Evolutionary conservation across 129 eudicot genomes (phyloP).

Genomic region (carrot (Daucus carota)): DNA sequence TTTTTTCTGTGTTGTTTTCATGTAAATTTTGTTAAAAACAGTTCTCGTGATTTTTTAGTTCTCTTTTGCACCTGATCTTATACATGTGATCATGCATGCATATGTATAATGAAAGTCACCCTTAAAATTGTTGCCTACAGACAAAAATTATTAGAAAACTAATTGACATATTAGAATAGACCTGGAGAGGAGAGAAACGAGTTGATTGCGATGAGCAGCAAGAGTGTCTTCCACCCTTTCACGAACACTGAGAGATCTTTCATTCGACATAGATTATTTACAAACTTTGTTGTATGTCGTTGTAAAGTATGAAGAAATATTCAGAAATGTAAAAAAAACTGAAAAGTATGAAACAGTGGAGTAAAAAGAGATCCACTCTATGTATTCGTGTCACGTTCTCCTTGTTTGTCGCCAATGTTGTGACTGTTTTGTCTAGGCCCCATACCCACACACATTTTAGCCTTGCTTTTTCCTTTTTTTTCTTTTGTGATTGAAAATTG

Average conservation of each 20-base stretch:
- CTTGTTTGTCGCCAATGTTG: neutral
- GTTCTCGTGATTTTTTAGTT: neutral
- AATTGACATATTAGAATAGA: neutral
- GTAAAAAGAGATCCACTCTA: neutral
- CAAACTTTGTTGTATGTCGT: neutral
- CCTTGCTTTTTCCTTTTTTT: too few species aligned
- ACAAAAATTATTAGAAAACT: neutral
- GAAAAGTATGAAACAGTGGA: neutral
- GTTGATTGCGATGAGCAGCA: constrained; percentile 75
- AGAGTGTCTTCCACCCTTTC: constrained; percentile 84
- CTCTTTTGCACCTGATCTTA: neutral
- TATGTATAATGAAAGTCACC: neutral
- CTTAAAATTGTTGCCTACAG: too few species aligned
- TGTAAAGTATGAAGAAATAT: neutral
- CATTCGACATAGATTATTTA: constrained; percentile 36
- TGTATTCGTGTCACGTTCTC: constrained; percentile 3
- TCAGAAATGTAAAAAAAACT: neutral
- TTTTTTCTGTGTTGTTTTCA: neutral
- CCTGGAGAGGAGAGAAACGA: constrained; percentile 92
- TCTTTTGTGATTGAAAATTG: too few species aligned
- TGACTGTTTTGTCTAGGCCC: neutral
- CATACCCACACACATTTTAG: neutral
- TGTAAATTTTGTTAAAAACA: neutral
- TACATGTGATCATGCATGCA: neutral
- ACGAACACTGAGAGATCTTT: constrained; percentile 60